A percentile compares a stretch with the other conserved stretches of the same genome.
Evolutionary conservation across 306 rosid genomes (phyloP).

Genomic region (Lotus japonicus): DNA sequence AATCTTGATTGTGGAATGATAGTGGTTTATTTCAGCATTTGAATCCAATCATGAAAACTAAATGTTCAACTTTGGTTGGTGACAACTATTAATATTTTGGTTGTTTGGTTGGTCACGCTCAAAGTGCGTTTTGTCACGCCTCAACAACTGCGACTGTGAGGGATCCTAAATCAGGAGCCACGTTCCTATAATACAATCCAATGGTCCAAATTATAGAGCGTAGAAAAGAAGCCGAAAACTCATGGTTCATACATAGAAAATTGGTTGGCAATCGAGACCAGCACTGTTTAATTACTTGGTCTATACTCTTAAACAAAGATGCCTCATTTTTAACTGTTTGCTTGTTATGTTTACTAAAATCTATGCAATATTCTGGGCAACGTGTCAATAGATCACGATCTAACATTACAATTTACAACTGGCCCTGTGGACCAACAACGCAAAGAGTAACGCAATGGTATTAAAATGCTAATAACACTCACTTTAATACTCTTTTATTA

Average conservation of each 20-base stretch:
- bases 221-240: constrained; percentile 14
- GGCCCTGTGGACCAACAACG: constrained; percentile 2
- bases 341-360: too few relatives aligned
- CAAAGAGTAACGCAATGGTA: too few relatives aligned
- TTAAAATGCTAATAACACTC: too few relatives aligned
- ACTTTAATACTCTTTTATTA: too few relatives aligned
- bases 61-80: constrained; percentile 7
- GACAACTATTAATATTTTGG: not conserved
- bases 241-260: not conserved
- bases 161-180: not conserved
- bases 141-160: not conserved
- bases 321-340: too few relatives aligned
- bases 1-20: too few relatives aligned
- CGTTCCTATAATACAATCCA: not conserved
- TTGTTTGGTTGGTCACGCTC: constrained; percentile 1
- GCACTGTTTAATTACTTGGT: not conserved
- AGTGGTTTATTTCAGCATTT: too few relatives aligned
- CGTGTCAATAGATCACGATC: constrained; percentile 1
- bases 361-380: not conserved
- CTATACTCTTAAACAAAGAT: too few relatives aligned
- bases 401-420: not conserved
- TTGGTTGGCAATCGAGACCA: not conserved
- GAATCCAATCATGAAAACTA: not conserved
- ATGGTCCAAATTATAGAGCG: constrained; percentile 1
- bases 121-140: not conserved